phyloP scores from a whole-genome alignment of 1,284 basidiomycete species.

The Leccinum pallidistipes region DNA sequence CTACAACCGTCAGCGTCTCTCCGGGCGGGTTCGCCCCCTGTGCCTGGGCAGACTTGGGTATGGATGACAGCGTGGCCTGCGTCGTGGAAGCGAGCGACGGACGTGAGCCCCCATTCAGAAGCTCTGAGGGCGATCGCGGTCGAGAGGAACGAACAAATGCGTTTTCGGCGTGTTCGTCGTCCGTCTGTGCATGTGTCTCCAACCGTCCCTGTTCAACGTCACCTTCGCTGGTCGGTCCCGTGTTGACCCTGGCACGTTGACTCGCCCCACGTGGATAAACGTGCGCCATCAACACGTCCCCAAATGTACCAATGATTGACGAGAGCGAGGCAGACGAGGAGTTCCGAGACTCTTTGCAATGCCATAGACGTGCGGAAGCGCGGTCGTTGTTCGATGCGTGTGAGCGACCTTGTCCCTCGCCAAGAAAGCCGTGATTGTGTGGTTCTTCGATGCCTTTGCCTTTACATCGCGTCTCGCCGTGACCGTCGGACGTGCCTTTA shows the following conservation, averaged over 20 bases:
- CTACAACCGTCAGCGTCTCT: conserved; percentile 79
- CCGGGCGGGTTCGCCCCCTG: conserved; percentile 42
- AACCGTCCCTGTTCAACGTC: conserved; percentile 17
- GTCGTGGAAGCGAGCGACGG: background rate
- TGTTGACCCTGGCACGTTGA: background rate
- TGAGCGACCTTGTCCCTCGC: background rate
- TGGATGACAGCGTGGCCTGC: background rate
- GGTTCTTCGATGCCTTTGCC: conserved; percentile 11
- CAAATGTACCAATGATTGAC: conserved; percentile 43
- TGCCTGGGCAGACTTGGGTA: background rate
- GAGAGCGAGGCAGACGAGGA: conserved; percentile 27
- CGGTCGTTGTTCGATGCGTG: background rate
- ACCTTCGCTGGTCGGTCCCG: background rate
- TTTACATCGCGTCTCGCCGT: conserved; percentile 8
- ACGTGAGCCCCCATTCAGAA: background rate
- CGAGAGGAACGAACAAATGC: background rate
- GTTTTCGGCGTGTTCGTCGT: background rate
- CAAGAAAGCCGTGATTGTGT: background rate
- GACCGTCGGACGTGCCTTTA: background rate
- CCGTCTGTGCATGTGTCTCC: conserved; percentile 8
- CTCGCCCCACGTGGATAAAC: conserved; percentile 7
- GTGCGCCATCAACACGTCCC: conserved; percentile 40
- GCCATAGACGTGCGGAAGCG: background rate
- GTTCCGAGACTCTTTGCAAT: conserved; percentile 9
- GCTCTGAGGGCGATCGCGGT: conserved; percentile 1